A percentile compares a stretch with the other conserved stretches of the same genome.
Conservation (phyloP, 2,329 filamentous ascomycete species). For the Onygenales sp. region DNA sequence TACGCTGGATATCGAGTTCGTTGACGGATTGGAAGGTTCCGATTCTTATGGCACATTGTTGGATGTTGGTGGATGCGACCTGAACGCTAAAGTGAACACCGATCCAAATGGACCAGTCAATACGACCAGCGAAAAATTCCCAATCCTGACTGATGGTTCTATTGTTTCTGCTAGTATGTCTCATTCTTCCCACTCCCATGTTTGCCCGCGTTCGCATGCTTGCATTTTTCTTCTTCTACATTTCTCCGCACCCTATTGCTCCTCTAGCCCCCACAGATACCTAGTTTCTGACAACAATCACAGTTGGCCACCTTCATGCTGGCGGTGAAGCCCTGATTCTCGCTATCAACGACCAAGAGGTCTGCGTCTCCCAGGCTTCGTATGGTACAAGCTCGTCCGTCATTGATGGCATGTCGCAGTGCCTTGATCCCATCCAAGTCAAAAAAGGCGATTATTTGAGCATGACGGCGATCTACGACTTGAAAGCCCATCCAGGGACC, state of each 20-base stretch:
- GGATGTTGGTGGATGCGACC: neutral
- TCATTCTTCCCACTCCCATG: neutral
- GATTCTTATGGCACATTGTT: neutral
- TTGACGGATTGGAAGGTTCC: neutral
- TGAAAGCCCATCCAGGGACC: constrained; percentile 47
- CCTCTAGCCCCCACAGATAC: neutral
- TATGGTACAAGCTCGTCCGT: neutral
- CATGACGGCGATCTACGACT: constrained; percentile 1
- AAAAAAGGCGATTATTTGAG: neutral
- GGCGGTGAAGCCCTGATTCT: neutral
- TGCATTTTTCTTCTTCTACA: neutral
- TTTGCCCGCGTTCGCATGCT: neutral
- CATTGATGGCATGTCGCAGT: constrained; percentile 1
- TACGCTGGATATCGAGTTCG: neutral
- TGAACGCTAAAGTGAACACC: neutral
- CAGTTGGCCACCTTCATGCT: neutral
- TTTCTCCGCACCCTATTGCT: neutral
- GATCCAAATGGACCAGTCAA: neutral
- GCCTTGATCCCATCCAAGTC: neutral
- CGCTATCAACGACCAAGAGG: neutral
- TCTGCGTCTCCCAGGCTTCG: neutral
- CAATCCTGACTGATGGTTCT: neutral
- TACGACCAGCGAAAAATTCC: neutral
- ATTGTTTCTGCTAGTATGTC: constrained; percentile 2
- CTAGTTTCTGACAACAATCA: neutral